A percentile compares a stretch with the other conserved stretches of the same genome.
phyloP scores from a whole-genome alignment of 108 stramenopile species.

The Chaetoceros muelleri region DNA sequence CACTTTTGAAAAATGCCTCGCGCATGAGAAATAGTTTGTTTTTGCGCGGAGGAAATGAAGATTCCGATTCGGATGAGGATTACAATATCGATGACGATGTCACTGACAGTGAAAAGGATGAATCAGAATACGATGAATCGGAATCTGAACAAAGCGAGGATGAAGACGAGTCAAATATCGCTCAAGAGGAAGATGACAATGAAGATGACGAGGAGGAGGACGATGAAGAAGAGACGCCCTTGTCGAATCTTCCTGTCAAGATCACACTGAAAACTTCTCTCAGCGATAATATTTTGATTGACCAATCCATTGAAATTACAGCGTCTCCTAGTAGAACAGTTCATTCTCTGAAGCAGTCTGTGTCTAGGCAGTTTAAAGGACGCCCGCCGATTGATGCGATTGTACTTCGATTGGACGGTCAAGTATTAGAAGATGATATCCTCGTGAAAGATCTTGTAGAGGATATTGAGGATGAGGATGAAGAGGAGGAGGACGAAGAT shows the following conservation, averaged over 20 bases:
- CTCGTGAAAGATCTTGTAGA: conserved; percentile 55
- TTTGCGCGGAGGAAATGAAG: too few relatives aligned
- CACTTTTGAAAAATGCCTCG: too few relatives aligned
- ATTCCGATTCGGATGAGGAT: too few relatives aligned
- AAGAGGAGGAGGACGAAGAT: conserved; percentile 47
- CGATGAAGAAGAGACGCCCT: conserved; percentile 13
- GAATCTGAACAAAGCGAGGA: conserved; percentile 27
- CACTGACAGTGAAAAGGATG: conserved; percentile 8
- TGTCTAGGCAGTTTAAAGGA: conserved; percentile 44
- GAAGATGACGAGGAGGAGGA: conserved; percentile 8
- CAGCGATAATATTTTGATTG: conserved; percentile 29
- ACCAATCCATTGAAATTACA: conserved; percentile 55
- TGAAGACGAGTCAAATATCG: conserved; percentile 5
- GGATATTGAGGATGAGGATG: conserved; percentile 53
- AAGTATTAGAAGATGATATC: conserved; percentile 42
- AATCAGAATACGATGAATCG: conserved; percentile 7
- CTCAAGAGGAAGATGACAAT: conserved; percentile 7
- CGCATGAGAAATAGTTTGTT: too few relatives aligned
- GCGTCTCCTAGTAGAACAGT: conserved; percentile 41
- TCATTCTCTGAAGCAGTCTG: conserved; percentile 34
- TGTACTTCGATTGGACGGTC: conserved; percentile 30
- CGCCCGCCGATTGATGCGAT: conserved; percentile 39
- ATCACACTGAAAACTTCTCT: conserved; percentile 44
- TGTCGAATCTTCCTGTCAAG: conserved; percentile 27
- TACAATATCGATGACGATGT: too few relatives aligned